Conservation (phyloP, 2,329 filamentous ascomycete species). For the Aaosphaeria arxii region DNA sequence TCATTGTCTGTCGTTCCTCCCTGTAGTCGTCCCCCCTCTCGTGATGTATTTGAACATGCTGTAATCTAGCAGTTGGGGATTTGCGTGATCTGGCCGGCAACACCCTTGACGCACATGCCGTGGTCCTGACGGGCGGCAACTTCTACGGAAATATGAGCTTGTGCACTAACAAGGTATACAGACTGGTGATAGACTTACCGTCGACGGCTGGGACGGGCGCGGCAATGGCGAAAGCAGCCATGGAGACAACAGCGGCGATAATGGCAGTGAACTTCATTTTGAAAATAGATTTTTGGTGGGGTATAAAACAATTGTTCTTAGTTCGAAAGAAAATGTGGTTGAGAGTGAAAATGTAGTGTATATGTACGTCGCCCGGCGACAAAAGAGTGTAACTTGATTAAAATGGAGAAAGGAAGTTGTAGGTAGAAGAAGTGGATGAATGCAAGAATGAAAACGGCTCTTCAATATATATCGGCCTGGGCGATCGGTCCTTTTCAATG, state of each 20-base stretch:
- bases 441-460: too few species aligned
- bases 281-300: slow-evolving; percentile 3
- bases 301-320: slow-evolving; percentile 3
- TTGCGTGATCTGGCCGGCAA: slow-evolving; percentile 15
- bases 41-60: too few species aligned
- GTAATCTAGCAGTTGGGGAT: slow-evolving; percentile 21
- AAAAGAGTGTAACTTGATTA: slow-evolving; percentile 21
- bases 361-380: slow-evolving; percentile 29
- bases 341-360: slow-evolving; percentile 9
- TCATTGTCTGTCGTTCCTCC: too few species aligned
- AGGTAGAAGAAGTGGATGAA: slow-evolving; percentile 3
- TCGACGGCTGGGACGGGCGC: slow-evolving; percentile 20
- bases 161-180: too few species aligned
- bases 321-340: slow-evolving; percentile 1
- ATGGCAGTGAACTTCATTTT: slow-evolving; percentile 36
- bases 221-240: slow-evolving; percentile 32
- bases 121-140: slow-evolving; percentile 31
- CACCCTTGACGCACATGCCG: slow-evolving; percentile 32
- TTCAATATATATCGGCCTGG: too few species aligned
- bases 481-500: too few species aligned
- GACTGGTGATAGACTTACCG: slow-evolving; percentile 11
- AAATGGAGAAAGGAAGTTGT: slow-evolving; percentile 6
- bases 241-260: slow-evolving; percentile 30
- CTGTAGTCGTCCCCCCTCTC: too few species aligned
- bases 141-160: slow-evolving; percentile 11